Base-by-base conservation (phyloP, 768 basidiomycete genomes). In the Pisolithus microcarpus region DNA sequence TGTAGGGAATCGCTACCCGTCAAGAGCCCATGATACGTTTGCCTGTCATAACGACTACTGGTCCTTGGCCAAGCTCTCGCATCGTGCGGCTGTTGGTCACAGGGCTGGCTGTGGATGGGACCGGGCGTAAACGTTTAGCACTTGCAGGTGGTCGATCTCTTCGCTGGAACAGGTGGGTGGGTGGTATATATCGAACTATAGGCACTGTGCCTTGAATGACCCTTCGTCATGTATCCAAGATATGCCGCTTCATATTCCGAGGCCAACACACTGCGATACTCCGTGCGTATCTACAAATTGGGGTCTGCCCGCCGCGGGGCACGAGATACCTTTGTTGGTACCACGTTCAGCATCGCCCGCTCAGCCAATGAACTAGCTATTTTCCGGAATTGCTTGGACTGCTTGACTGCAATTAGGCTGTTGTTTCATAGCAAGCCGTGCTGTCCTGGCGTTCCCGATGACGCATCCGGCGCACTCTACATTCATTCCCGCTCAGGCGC, bases 401-500 rank as follows among this genome's bases (percentile, higher is more conserved):
- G 23, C 39, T 40, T 40, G n/a, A 40, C 23, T 23, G 39, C 39
- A 19, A 19, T 13, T 19, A 6, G 39, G 8, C 23, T 4, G 39
- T 23, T 18, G 30, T 40, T 40, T 19, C 39, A 40, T 40, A 23
- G 39, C 23, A 19, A 7, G 18, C n/a, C 39, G 23, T 40, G 34
- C 34, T 13, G 34, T 7, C n/a, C 8, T 40, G 23, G 39, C n/a
- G 23, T 23, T 18, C 7, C 4, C 11, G 10, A 18, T n/a, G 18
- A 23, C 23, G 67, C 51, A 51, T 53, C 39, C 51, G 52, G 42
- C 28, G 54, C 58, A 34, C 34, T 34, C 34, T 34, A 11, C 11
- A 15, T 67, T 63, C 66, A 66, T 68, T 68, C 66, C 66, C 65
- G 65, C 62, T 66, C 66, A 94, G 39, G 91, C 69, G 90, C 90